Evolutionary conservation across 2,329 filamentous ascomycete species (phyloP).

Genomic region (Ceratocystis lukuohia): DNA sequence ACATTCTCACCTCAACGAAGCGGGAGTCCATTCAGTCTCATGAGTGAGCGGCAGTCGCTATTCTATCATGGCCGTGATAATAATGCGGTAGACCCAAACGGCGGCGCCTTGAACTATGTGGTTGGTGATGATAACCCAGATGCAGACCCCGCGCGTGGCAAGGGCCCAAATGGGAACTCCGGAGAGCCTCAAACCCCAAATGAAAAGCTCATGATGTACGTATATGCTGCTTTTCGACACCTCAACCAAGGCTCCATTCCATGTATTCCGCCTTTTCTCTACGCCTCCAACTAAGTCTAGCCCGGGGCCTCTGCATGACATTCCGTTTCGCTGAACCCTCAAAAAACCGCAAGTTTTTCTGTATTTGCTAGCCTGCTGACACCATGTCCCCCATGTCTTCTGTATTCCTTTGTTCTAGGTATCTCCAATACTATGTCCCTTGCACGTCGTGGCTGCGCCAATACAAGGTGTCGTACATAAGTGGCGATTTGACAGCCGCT

Average conservation of each 20-base stretch:
- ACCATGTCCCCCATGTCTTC: neutral
- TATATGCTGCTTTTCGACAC: neutral
- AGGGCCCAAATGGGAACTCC: neutral
- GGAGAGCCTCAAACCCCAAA: constrained; percentile 2
- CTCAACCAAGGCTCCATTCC: neutral
- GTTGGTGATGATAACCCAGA: neutral
- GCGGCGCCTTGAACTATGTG: neutral
- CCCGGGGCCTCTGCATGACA: too few species aligned
- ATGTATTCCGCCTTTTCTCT: neutral
- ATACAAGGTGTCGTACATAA: constrained; percentile 68
- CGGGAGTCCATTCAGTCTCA: constrained; percentile 12
- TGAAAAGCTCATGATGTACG: constrained; percentile 14
- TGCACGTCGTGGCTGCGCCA: constrained; percentile 81
- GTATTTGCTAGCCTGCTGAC: neutral
- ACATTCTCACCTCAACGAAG: constrained; percentile 3
- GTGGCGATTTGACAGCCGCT: constrained; percentile 76
- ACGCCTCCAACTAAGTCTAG: neutral
- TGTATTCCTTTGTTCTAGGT: constrained; percentile 38
- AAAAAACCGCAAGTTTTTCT: too few species aligned
- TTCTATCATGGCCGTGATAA: constrained; percentile 8
- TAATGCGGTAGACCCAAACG: neutral
- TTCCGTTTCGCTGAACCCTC: too few species aligned
- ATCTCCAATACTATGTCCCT: constrained; percentile 85
- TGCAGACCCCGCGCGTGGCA: neutral
- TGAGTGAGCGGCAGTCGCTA: constrained; percentile 11